Conservation (phyloP, 73 alveolate species). For the Symbiodinium pilosum region DNA sequence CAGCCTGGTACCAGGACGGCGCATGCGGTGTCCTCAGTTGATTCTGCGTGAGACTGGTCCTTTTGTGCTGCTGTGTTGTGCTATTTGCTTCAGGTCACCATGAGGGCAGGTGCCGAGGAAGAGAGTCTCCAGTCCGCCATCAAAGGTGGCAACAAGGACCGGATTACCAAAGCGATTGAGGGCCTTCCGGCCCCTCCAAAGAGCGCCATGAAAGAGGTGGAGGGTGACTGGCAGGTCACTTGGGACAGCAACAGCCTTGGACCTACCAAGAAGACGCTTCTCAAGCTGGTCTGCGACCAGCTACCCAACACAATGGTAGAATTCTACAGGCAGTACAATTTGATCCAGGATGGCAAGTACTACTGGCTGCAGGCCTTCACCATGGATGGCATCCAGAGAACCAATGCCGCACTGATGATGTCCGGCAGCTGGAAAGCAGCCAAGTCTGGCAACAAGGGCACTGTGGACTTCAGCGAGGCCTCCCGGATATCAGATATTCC, state of each 20-base stretch:
- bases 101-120: slow-evolving; percentile 86
- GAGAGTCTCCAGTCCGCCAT: slow-evolving; percentile 59
- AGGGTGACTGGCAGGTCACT: slow-evolving; percentile 93
- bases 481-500: slow-evolving; percentile 21
- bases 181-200: slow-evolving; percentile 37
- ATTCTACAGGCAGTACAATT: slow-evolving; percentile 89
- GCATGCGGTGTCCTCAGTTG: neutral
- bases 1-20: slow-evolving; percentile 10
- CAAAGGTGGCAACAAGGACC: slow-evolving; percentile 28
- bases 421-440: slow-evolving; percentile 58
- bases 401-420: slow-evolving; percentile 88
- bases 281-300: slow-evolving; percentile 93
- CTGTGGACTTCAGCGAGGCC: slow-evolving; percentile 80
- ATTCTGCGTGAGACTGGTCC: neutral
- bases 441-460: slow-evolving; percentile 89
- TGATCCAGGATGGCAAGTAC: slow-evolving; percentile 91
- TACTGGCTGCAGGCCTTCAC: slow-evolving; percentile 92
- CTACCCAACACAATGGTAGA: slow-evolving; percentile 94
- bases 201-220: slow-evolving; percentile 47
- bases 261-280: slow-evolving; percentile 86
- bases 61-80: neutral
- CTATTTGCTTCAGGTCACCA: neutral
- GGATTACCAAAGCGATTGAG: slow-evolving; percentile 63
- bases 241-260: slow-evolving; percentile 86
- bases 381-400: slow-evolving; percentile 93